Evolutionary conservation across 106 monocot species (phyloP).

Genomic region (Allium sativum): DNA sequence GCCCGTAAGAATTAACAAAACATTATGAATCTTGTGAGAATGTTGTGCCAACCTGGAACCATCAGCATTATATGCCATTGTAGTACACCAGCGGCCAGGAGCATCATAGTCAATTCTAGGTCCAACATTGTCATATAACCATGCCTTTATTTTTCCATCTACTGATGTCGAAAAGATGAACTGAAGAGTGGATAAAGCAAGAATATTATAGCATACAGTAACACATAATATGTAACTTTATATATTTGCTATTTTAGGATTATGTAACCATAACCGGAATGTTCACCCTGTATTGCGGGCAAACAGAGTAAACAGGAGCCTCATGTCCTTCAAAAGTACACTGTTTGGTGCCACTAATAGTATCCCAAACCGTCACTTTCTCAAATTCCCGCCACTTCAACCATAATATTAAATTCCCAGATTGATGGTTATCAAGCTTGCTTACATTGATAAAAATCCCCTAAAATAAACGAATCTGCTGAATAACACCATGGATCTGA

Average conservation of each 20-base stretch:
- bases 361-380: slow-evolving; percentile 57
- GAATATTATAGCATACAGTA: neutral
- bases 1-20: too few relatives aligned
- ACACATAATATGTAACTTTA: too few relatives aligned
- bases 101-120: slow-evolving; percentile 96
- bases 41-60: slow-evolving; percentile 95
- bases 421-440: slow-evolving; percentile 51
- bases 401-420: too few relatives aligned
- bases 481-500: slow-evolving; percentile 64
- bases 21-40: too few relatives aligned
- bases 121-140: slow-evolving; percentile 84
- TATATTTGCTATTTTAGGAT: too few relatives aligned
- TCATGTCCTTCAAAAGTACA: slow-evolving; percentile 34
- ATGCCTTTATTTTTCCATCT: slow-evolving; percentile 93
- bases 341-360: slow-evolving; percentile 36
- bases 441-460: slow-evolving; percentile 86
- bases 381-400: too few relatives aligned
- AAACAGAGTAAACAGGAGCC: slow-evolving; percentile 42
- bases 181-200: slow-evolving; percentile 38
- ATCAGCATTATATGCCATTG: slow-evolving; percentile 92
- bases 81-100: slow-evolving; percentile 88
- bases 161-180: slow-evolving; percentile 37
- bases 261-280: slow-evolving; percentile 66
- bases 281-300: slow-evolving; percentile 41
- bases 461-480: too few relatives aligned